Base-by-base conservation (phyloP, 768 basidiomycete genomes). In the Suillus weaverae region DNA sequence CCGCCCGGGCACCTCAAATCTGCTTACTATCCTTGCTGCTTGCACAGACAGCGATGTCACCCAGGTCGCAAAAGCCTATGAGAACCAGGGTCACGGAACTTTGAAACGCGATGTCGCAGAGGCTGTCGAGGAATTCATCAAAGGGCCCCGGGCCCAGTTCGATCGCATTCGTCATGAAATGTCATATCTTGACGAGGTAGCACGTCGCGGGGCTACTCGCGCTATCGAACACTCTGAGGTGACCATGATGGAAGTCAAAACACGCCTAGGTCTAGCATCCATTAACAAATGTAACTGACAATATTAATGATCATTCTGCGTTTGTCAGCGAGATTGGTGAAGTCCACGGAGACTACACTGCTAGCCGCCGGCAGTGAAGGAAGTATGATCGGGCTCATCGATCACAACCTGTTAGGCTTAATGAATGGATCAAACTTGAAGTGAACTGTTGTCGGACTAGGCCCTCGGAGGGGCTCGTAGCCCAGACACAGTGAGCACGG, bases 1-100 rank as follows among this genome's bases (percentile, higher is more conserved):
- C n/a, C 88, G 95, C 9, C 94, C 95, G 0, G 97, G 95, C 5
- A 85, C 91, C 1, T 86, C 91, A 1, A 97, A 96, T 70, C 80
- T 97, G 0, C 79, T 97, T 6, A 81, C 82, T 0, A 95, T 97
- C 54, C 83, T 95, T 14, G 87, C 89, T 2, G 90, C 92, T 1
- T 95, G 91, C 70, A 83, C 83, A 1, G 78, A 80, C 50, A 81
- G 82, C 55, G 74, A 83, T 1, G 79, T 82, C 2, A 67, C 71
- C 0, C 70, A 74, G 1, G 78, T 91, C 16, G 87, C 87, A 3
- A 71, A 68, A 61, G 76, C 80, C 14, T 91, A 89, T 64, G 79
- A 77, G 64, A 80, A 76, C 53, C 83, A 82, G 64, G 86, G 88
- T 0, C 88, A 91, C 63, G 88, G 86, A 0, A 72, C 82, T 18